Evolutionary conservation across 805 yeast species (phyloP).

Genomic region (Kluyveromyces lactis): DNA sequence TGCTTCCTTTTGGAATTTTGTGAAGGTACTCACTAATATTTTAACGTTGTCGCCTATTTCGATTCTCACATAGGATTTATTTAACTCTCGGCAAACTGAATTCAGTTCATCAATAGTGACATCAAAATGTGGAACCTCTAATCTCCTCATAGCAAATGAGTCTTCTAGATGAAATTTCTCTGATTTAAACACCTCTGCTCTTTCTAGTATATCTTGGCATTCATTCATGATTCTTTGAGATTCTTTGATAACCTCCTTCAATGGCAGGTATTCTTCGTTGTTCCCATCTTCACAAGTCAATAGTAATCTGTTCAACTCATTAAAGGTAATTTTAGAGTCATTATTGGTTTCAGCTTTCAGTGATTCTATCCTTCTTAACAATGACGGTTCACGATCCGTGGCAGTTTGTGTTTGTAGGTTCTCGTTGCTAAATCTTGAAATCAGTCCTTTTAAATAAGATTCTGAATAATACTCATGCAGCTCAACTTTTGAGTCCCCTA

Average conservation of each 20-base stretch:
- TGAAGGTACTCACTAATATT: conserved; percentile 3
- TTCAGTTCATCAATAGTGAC: conserved; percentile 4
- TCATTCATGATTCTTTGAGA: background rate
- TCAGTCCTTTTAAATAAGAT: background rate
- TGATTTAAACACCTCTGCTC: background rate
- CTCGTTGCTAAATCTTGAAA: background rate
- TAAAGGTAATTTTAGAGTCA: background rate
- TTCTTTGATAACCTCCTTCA: background rate
- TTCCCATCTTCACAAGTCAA: background rate
- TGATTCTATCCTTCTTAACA: background rate
- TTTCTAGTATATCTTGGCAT: conserved; percentile 4
- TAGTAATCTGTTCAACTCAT: background rate
- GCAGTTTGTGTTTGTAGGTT: background rate
- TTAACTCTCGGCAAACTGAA: conserved; percentile 2
- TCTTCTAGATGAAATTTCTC: conserved; percentile 4
- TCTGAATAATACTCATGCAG: conserved; percentile 44
- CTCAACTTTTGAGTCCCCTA: conserved; percentile 22
- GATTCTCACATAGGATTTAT: conserved; percentile 8
- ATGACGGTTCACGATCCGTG: background rate
- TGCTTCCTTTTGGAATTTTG: conserved; percentile 6
- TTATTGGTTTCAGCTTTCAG: background rate
- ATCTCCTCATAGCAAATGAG: conserved; percentile 7
- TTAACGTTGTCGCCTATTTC: conserved; percentile 9
- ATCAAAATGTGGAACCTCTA: conserved; percentile 5
- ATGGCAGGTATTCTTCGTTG: conserved; percentile 7